Percentiles rank a stretch among this genome's conserved stretches.
Conservation (phyloP, 2,329 filamentous ascomycete species). For the Peltaster fructicola region DNA sequence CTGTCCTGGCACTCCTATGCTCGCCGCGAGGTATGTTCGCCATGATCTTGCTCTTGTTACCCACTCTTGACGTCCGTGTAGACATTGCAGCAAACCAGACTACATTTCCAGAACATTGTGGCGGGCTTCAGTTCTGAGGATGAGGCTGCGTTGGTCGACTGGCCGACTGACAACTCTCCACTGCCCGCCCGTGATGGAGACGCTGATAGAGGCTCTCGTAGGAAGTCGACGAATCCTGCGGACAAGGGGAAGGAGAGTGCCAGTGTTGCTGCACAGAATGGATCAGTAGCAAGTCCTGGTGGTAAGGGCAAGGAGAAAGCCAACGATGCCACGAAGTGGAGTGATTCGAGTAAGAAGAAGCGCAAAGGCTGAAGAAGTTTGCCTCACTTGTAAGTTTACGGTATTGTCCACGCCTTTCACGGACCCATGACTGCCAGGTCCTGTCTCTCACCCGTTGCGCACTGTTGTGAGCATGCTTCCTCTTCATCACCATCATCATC, state of each 20-base stretch:
- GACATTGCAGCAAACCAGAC: conserved; percentile 17
- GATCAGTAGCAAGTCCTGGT: conserved; percentile 1
- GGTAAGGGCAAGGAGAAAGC: too few relatives aligned
- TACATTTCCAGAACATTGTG: conserved; percentile 15
- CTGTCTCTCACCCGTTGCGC: too few relatives aligned
- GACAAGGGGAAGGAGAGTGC: conserved; percentile 3
- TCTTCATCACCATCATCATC: too few relatives aligned
- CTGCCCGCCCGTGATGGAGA: background rate
- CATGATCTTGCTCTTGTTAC: background rate
- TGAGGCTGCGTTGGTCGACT: conserved; percentile 9
- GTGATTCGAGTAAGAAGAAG: too few relatives aligned
- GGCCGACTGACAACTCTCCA: conserved; percentile 9
- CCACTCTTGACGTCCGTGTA: conserved; percentile 2
- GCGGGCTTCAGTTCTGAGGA: conserved; percentile 12
- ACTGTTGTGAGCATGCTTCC: too few relatives aligned
- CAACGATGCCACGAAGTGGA: too few relatives aligned
- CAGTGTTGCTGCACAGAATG: conserved; percentile 1
- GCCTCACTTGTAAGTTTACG: too few relatives aligned
- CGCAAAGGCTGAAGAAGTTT: too few relatives aligned
- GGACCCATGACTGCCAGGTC: too few relatives aligned
- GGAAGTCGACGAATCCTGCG: conserved; percentile 1
- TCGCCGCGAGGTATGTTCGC: conserved; percentile 13
- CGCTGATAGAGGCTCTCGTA: background rate
- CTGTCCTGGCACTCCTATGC: conserved; percentile 14
- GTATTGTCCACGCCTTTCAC: too few relatives aligned